Conservation (phyloP, 192 early-diverging fungal species). For the Funneliformis geosporum region DNA sequence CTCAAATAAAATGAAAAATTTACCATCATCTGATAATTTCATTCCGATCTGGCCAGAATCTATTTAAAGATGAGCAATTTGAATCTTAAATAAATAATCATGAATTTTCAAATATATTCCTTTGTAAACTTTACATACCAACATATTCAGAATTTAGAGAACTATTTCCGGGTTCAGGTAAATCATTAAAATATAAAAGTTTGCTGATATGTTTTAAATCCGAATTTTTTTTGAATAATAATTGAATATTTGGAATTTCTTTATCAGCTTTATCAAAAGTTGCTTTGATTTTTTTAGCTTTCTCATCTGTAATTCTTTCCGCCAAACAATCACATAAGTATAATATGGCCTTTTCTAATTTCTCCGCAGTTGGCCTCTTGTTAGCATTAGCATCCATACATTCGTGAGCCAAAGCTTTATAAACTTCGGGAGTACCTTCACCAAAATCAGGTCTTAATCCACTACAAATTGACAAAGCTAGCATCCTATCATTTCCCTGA, state of each 20-base stretch:
- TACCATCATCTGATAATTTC: too few species aligned
- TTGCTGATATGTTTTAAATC: background rate
- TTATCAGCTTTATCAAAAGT: background rate
- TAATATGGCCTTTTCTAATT: too few species aligned
- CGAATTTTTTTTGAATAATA: background rate
- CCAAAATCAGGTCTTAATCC: background rate
- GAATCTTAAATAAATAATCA: too few species aligned
- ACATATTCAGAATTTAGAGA: background rate
- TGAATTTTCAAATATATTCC: too few species aligned
- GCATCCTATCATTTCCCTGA: background rate
- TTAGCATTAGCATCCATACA: background rate
- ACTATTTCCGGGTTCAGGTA: background rate
- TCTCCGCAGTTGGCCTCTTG: background rate
- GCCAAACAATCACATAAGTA: too few species aligned
- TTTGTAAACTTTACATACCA: background rate
- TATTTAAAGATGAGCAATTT: too few species aligned
- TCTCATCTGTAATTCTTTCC: background rate
- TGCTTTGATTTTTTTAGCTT: background rate
- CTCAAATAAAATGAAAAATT: too few species aligned
- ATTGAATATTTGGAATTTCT: background rate
- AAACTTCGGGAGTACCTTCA: background rate
- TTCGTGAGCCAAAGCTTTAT: background rate
- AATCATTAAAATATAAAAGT: background rate
- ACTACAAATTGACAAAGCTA: background rate
- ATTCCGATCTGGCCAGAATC: too few species aligned